Evolutionary conservation across 1,139 yeast species (phyloP), one percentile per base, ranked within the genome.

Genomic region (Pichia sp.): DNA sequence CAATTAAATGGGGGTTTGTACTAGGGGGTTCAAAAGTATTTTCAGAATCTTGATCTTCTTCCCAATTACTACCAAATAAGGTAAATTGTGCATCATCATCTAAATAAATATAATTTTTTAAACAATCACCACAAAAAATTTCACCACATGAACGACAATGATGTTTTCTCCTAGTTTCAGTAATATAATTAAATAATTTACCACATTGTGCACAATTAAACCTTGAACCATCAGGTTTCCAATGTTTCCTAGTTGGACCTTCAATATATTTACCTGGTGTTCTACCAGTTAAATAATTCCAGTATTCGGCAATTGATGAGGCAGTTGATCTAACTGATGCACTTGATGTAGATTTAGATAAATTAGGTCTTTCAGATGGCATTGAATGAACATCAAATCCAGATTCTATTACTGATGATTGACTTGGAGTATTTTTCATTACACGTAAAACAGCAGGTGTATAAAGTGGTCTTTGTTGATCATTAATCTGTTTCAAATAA

Each of bases 141-240:
- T 87, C 95, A 22, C 97, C 97, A 67, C 97, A 90, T 59, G 86
- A 82, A 42, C 97, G 76, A 61, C 97, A 90, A 65, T 90, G 97
- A 61, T 90, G 97, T 48, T 94, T 78, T 51, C 97, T 75, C 56
- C 65, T 47, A 8, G 47, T 53, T 30, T 55, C 57, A 2, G 89
- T 95, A 63, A 87, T 77, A 58, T 84, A 80, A 41, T 85, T 78
- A 63, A 85, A 77, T 46, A 74, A 61, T 63, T 74, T 74, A 47
- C 71, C 68, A 65, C 97, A 89, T n/a, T 74, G 73, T n/a, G 76
- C 73, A 61, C 97, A 89, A 41, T 75, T 70, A 39, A 69, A 65
- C 27, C 86, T 78, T 16, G 74, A 62, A 39, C 74, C 74, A 61
- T 89, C 95, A 35, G 86, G 80, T 40, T 80, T 69, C 97, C 97